Conservation (phyloP, 1,284 basidiomycete species). For the Cutaneotrichosporon sp. region DNA sequence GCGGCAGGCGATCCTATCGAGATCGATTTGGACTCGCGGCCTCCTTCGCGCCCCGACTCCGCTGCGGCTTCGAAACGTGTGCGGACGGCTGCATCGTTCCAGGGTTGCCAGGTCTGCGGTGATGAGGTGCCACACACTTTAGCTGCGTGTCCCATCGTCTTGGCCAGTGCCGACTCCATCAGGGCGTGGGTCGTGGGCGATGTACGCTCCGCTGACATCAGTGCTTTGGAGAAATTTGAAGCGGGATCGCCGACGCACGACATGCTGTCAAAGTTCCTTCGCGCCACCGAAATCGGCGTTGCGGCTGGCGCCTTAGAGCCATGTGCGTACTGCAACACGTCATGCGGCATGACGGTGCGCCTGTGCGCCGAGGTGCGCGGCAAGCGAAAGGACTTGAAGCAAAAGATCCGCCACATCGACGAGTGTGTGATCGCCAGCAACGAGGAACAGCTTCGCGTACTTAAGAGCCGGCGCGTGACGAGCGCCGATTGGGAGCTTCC, state of each 20-base stretch:
- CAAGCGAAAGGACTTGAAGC: constrained; percentile 35
- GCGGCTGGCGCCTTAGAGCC: constrained; percentile 2
- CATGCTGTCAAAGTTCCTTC: constrained; percentile 14
- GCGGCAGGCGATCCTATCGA: constrained; percentile 2
- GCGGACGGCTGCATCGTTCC: neutral
- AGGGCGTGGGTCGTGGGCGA: constrained; percentile 8
- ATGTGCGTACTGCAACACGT: constrained; percentile 37
- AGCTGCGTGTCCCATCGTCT: constrained; percentile 17
- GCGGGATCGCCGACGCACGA: constrained; percentile 9
- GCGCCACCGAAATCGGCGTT: constrained; percentile 3
- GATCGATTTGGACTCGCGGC: neutral
- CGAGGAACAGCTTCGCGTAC: constrained; percentile 6
- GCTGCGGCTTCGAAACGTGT: neutral
- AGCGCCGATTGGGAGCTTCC: constrained; percentile 1
- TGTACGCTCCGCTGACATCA: neutral
- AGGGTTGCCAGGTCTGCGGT: constrained; percentile 19
- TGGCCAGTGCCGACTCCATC: constrained; percentile 18
- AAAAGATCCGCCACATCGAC: constrained; percentile 34
- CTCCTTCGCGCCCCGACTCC: neutral
- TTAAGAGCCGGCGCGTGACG: constrained; percentile 4
- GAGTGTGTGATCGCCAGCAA: neutral
- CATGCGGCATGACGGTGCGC: constrained; percentile 32
- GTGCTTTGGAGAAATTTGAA: constrained; percentile 17
- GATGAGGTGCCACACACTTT: constrained; percentile 3
- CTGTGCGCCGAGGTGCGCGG: constrained; percentile 35